Base-by-base conservation (phyloP, 2,329 filamentous ascomycete genomes). In the Thielaviopsis populi region DNA sequence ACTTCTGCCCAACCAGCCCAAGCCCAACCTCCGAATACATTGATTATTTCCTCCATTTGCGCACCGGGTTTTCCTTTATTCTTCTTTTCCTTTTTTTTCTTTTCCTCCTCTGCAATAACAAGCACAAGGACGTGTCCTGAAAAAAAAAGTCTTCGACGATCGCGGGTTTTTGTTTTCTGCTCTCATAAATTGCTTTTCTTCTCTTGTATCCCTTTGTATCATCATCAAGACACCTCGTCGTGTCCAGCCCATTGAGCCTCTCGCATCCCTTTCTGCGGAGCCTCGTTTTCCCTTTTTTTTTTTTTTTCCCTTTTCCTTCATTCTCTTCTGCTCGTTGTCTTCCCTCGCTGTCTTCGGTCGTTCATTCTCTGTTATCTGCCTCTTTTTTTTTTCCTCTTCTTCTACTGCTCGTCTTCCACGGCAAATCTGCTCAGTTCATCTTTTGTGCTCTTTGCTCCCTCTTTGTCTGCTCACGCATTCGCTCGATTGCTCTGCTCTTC, bases 1-100 rank as follows among this genome's bases (percentile, higher is more conserved):
- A 56, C 53, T 56, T 56, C 27, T 56, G 53, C 53, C 53, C 53
- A 56, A 56, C 30, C 42, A 50, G 61, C 50, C 30, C 40, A 40
- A 30, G 53, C 53, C 53, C 53, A 56, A 56, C 53, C 53, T 56
- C 17, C 24, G 53, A n/a, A 19, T 56, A 10, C 53, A 37, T 56
- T 10, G 27, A 56, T 19, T 37, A 33, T 56, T 56, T 17, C 53
- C 53, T 13, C 53, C 24, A 30, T 22, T 40, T 61, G 43, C 60
- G 43, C 60, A 8, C 60, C 41, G 43, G 40, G 24, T 40, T 53
- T 17, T 24, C 13, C 24, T 42, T 59, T 27, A 27, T 43, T 42
- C 6, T 30, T n/a, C 17, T 42, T 13, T 22, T 46, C 48, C n/a
- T 27, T 61, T 24, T 41, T 27, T 40, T 50, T 37, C 11, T 50